Evolutionary conservation across 345 rosid genomes (phyloP), one percentile per base, ranked within the genome.

Genomic region (Salix dunnii): DNA sequence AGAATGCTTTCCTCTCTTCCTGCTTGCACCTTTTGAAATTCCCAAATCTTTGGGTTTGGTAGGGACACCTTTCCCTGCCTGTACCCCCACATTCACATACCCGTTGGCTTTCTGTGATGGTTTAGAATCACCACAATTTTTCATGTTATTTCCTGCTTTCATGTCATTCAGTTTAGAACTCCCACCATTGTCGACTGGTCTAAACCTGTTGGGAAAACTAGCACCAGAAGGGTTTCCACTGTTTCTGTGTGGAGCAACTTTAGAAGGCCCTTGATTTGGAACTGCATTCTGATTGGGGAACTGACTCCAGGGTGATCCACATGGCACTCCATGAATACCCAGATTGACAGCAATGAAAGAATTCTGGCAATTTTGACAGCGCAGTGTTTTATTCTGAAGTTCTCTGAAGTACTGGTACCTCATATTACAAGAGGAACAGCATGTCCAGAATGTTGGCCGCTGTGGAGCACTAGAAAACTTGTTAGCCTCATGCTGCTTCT

Each of bases 401-500:
- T 77, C 67, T 73, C 69, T 81, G 71, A 25, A 70, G 81, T 84
- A 90, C 61, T 83, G 86, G 65, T 79, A 86, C 84, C 78, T 89
- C 17, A 78, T 25, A 46, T 79, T 80, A 80, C 99, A 95, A 53
- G 74, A 75, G 61, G 82, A 71, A 77, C 99, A 95, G 77, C 74
- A 48, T 9, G 99, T 89, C 96, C 89, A 90, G 82, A 91, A 95
- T 17, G 92, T 68, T 74, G 27, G 36, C 55, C n/a, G 79, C 9
- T 73, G 78, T 65, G 84, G 73, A 20, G 55, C 55, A 20, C 46
- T 48, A 58, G 73, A 31, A 61, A 20, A 42, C 53, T 68, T 70
- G 40, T 72, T 78, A 40, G 77, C 63, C 42, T 61, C 85, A 23
- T 75, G 2, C 35, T 80, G 90, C 72, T 51, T 81, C 76, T 62